Evolutionary conservation across 371 early-diverging fungal species (phyloP).

Genomic region (Rhizopus microsporus): DNA sequence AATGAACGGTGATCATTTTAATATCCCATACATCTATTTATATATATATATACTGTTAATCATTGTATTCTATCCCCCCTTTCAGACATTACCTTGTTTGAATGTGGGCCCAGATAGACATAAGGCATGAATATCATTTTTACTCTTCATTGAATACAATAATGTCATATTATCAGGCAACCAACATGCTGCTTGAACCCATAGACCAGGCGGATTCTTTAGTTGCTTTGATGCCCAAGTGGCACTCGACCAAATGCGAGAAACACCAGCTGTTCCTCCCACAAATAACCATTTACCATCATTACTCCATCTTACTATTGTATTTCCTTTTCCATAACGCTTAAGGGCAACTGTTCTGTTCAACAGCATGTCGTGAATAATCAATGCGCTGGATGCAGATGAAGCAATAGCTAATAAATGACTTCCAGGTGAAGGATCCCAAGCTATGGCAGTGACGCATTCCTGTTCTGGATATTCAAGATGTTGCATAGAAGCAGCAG

Average conservation of each 20-base stretch:
- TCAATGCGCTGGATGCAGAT: slow-evolving; percentile 23
- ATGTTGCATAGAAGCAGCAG: slow-evolving; percentile 34
- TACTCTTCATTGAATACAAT: slow-evolving; percentile 41
- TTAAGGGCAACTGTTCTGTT: slow-evolving; percentile 32
- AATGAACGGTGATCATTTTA: slow-evolving; percentile 7
- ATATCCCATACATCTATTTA: slow-evolving; percentile 9
- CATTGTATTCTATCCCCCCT: background rate
- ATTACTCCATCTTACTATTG: slow-evolving; percentile 48
- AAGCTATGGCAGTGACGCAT: slow-evolving; percentile 41
- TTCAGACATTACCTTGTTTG: slow-evolving; percentile 13
- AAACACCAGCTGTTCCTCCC: slow-evolving; percentile 32
- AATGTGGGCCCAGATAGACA: slow-evolving; percentile 18
- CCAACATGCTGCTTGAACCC: slow-evolving; percentile 53
- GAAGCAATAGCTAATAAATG: slow-evolving; percentile 42
- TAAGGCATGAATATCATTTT: slow-evolving; percentile 34
- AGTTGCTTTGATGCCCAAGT: slow-evolving; percentile 36
- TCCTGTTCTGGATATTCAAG: slow-evolving; percentile 27
- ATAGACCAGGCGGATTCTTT: slow-evolving; percentile 42
- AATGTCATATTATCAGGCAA: slow-evolving; percentile 39
- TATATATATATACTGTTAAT: background rate
- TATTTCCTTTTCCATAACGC: slow-evolving; percentile 38
- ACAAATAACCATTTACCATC: slow-evolving; percentile 45
- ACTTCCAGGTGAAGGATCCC: slow-evolving; percentile 51
- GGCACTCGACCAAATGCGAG: slow-evolving; percentile 48
- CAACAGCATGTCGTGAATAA: slow-evolving; percentile 37